Conservation (phyloP, 2,329 filamentous ascomycete genomes). For the Blastomyces emzantsi region DNA sequence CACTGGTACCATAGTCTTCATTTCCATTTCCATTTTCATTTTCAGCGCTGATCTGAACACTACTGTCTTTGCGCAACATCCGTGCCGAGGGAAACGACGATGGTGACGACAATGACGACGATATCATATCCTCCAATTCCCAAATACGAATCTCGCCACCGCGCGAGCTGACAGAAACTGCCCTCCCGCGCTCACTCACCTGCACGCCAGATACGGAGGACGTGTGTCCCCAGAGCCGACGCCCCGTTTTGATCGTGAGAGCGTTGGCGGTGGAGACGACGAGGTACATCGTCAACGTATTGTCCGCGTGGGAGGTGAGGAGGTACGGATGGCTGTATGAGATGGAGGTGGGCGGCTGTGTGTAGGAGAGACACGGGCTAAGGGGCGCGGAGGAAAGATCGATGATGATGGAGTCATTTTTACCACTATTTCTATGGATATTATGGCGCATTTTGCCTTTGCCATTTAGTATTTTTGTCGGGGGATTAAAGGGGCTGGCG, state of each 20-base stretch:
- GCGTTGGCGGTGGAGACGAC: constrained; percentile 60
- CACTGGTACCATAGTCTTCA: background rate
- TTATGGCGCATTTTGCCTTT: background rate
- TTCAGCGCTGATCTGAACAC: constrained; percentile 45
- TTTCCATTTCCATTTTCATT: constrained; percentile 14
- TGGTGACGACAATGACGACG: constrained; percentile 36
- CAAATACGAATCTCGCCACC: constrained; percentile 76
- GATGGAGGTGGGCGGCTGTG: constrained; percentile 50
- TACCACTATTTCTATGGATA: background rate
- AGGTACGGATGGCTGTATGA: constrained; percentile 79
- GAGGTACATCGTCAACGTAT: constrained; percentile 74
- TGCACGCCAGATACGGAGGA: constrained; percentile 80
- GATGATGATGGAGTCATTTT: background rate
- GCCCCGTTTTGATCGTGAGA: constrained; percentile 62
- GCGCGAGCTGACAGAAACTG: constrained; percentile 75
- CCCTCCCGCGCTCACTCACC: constrained; percentile 75
- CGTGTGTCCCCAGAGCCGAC: constrained; percentile 82
- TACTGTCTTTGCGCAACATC: constrained; percentile 40
- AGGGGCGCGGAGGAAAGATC: background rate
- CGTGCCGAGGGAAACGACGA: constrained; percentile 31
- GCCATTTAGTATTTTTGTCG: constrained; percentile 10
- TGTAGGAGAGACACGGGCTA: constrained; percentile 10
- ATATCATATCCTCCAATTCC: constrained; percentile 70
- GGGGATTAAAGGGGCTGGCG: constrained; percentile 15
- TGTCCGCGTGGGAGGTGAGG: constrained; percentile 73